These are phyloP conservation scores for Chrysoporthe puriensis DNA, from an alignment of 2,329 filamentous ascomycete genomes.

Conservation along the genomic window DNA sequence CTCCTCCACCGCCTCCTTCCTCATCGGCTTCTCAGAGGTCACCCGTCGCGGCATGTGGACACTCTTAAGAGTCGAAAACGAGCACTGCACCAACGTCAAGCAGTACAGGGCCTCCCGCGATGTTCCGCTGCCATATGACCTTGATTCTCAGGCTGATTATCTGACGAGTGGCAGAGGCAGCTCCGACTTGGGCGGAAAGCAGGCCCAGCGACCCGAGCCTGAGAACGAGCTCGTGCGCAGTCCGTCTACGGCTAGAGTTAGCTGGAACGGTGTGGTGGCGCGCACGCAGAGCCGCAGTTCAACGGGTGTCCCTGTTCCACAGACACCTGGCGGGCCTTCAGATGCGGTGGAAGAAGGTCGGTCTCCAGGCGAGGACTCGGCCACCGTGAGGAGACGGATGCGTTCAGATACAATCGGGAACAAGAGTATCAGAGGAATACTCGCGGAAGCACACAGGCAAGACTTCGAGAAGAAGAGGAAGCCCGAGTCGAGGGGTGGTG, in stretches of 20 bases:
- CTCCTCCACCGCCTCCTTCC: constrained; percentile 79
- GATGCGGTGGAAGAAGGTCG: constrained; percentile 28
- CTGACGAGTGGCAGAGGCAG: constrained; percentile 39
- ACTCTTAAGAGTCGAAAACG: constrained; percentile 93
- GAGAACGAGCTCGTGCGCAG: constrained; percentile 25
- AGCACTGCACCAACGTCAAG: constrained; percentile 90
- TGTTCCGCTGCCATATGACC: constrained; percentile 80
- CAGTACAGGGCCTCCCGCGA: constrained; percentile 90
- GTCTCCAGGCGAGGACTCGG: constrained; percentile 19
- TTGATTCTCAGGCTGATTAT: constrained; percentile 46
- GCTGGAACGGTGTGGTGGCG: constrained; percentile 20
- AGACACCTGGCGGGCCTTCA: constrained; percentile 18
- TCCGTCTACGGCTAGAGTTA: constrained; percentile 18
- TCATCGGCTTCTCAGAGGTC: constrained; percentile 78
- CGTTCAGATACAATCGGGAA: constrained; percentile 41
- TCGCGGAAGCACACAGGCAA: constrained; percentile 83
- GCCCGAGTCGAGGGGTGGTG: constrained; percentile 31
- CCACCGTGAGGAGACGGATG: constrained; percentile 36
- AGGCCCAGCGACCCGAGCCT: not conserved
- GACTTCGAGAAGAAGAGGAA: constrained; percentile 83
- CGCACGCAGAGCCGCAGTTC: constrained; percentile 28
- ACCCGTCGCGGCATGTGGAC: constrained; percentile 88
- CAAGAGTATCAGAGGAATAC: constrained; percentile 59
- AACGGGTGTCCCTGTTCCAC: constrained; percentile 33
- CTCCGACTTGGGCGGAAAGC: constrained; percentile 36